Percentiles rank a stretch among this genome's conserved stretches.
Conservation (phyloP, 805 yeast species). For the Metschnikowia lochheadii region DNA sequence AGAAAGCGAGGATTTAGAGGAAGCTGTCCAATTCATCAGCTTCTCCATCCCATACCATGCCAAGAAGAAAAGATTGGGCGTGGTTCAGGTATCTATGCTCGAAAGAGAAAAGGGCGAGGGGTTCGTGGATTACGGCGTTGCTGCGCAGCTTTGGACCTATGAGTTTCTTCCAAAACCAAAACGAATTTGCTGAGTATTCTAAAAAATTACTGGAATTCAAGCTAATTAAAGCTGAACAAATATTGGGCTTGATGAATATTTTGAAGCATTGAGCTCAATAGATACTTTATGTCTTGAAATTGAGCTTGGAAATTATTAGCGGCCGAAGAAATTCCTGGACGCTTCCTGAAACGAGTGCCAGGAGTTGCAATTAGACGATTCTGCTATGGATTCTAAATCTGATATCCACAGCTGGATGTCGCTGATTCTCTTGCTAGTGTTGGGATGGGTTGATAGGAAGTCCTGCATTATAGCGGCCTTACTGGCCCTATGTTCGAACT, state of each 20-base stretch:
- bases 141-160: slow-evolving; percentile 14
- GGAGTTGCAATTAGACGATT: slow-evolving; percentile 36
- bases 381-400: slow-evolving; percentile 44
- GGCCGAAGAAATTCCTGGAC: slow-evolving; percentile 14
- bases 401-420: slow-evolving; percentile 70
- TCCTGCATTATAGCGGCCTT: slow-evolving; percentile 41
- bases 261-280: too few relatives aligned
- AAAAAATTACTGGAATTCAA: too few relatives aligned
- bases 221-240: too few relatives aligned
- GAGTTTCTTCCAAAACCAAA: slow-evolving; percentile 5
- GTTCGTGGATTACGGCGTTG: slow-evolving; percentile 7
- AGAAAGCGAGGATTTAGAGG: slow-evolving; percentile 7
- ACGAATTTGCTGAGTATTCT: neutral
- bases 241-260: too few relatives aligned
- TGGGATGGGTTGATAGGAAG: slow-evolving; percentile 86
- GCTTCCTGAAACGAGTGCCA: slow-evolving; percentile 14
- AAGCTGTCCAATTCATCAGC: slow-evolving; percentile 25
- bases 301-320: neutral
- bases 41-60: slow-evolving; percentile 31
- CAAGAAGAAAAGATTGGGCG: slow-evolving; percentile 25
- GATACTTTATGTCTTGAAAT: too few relatives aligned
- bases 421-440: slow-evolving; percentile 64
- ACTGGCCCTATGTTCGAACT: slow-evolving; percentile 24
- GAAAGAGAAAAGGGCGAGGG: slow-evolving; percentile 14
- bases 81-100: slow-evolving; percentile 29